Evolutionary conservation across 441 rosid genomes (phyloP).

Genomic region (Sinapis alba): DNA sequence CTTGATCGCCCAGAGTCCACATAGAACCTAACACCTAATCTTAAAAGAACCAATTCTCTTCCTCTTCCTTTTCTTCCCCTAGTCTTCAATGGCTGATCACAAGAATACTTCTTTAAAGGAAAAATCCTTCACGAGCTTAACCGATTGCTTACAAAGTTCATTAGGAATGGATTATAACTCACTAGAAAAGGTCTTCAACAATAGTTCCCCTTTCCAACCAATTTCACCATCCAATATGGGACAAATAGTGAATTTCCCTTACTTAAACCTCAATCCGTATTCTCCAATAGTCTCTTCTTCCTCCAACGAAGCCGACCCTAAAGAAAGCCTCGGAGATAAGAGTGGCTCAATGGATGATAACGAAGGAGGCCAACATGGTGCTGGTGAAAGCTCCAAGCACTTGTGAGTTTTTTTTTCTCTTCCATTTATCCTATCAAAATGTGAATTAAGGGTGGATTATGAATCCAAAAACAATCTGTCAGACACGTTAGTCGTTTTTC

Average conservation of each 20-base stretch:
- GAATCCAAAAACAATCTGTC: background rate
- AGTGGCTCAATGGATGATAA: conserved; percentile 38
- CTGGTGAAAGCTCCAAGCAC: conserved; percentile 55
- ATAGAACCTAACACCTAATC: conserved; percentile 22
- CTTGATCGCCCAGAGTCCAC: conserved; percentile 44
- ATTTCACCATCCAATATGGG: conserved; percentile 44
- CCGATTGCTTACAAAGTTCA: conserved; percentile 63
- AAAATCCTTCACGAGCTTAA: conserved; percentile 50
- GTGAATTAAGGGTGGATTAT: background rate
- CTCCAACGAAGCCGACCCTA: conserved; percentile 70
- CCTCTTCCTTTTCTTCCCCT: conserved; percentile 15
- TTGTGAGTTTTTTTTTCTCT: conserved; percentile 37
- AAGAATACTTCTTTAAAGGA: conserved; percentile 44
- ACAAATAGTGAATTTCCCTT: conserved; percentile 39
- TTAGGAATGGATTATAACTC: conserved; percentile 59
- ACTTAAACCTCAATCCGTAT: conserved; percentile 44
- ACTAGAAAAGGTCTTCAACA: conserved; percentile 55
- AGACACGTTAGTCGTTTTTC: background rate
- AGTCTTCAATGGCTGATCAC: conserved; percentile 17
- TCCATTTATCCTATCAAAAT: background rate
- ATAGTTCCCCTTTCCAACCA: conserved; percentile 37
- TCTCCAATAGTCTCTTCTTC: conserved; percentile 71
- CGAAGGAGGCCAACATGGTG: conserved; percentile 29
- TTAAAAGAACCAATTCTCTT: conserved; percentile 19
- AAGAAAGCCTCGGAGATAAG: conserved; percentile 53